Evolutionary conservation across 495 filamentous ascomycete genomes (phyloP).

Genomic region (Hypoxylon rickii): DNA sequence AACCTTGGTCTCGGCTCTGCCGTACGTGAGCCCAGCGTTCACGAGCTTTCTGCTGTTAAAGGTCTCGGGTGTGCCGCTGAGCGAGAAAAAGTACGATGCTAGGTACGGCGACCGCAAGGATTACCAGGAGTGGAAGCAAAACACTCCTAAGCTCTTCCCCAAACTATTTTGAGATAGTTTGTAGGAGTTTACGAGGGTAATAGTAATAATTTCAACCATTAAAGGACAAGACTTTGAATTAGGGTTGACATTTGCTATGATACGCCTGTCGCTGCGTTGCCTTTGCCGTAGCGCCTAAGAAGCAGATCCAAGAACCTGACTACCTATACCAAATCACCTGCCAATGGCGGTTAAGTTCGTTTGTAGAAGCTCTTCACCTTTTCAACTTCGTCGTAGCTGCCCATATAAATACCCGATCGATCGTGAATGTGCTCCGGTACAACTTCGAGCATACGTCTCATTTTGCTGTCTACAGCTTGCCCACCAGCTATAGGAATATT

Average conservation of each 20-base stretch:
- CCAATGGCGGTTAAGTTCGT: conserved; percentile 20
- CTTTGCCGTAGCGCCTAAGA: conserved; percentile 13
- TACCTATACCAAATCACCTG: background rate
- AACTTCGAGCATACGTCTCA: conserved; percentile 87
- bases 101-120: conserved; percentile 65
- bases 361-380: conserved; percentile 79
- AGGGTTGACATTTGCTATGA: conserved; percentile 4
- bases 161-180: conserved; percentile 53
- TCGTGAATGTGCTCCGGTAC: conserved; percentile 95
- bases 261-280: conserved; percentile 16
- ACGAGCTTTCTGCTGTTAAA: conserved; percentile 63
- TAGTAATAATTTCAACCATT: no score
- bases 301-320: background rate
- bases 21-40: conserved; percentile 64
- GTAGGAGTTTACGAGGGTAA: no score
- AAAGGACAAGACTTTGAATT: background rate
- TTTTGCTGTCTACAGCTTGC: conserved; percentile 84
- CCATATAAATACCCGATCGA: conserved; percentile 92
- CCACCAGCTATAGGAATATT: conserved; percentile 69
- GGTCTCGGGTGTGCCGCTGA: conserved; percentile 63
- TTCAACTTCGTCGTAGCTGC: conserved; percentile 91
- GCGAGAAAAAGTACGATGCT: conserved; percentile 68
- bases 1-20: conserved; percentile 49
- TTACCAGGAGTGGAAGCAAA: conserved; percentile 68
- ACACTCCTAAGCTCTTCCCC: conserved; percentile 67